Evolutionary conservation across 768 basidiomycete species (phyloP).

Genomic region (Termitomyces sp.): DNA sequence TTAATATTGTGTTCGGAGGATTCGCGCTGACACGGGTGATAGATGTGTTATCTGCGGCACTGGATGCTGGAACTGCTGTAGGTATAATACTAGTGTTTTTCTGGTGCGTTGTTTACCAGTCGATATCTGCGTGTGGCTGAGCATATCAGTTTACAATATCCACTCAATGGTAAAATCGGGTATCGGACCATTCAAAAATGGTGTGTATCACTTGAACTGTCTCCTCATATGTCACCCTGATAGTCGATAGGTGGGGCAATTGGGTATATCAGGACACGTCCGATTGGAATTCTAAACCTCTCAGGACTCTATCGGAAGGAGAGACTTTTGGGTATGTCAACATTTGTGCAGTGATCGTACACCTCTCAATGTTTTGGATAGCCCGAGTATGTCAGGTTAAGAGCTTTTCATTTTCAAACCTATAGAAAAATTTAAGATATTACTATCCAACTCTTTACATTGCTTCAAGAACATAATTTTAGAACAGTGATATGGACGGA

Average conservation of each 20-base stretch:
- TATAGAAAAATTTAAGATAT: not conserved
- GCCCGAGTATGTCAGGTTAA: not conserved
- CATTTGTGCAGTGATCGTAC: not conserved
- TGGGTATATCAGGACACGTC: constrained; percentile 28
- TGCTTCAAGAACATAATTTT: not conserved
- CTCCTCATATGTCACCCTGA: not conserved
- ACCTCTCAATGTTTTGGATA: not conserved
- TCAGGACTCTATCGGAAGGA: constrained; percentile 21
- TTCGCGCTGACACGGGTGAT: not conserved
- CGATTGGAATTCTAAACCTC: constrained; percentile 27
- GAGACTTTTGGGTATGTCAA: constrained; percentile 29
- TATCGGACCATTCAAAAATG: constrained; percentile 29
- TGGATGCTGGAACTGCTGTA: constrained; percentile 69
- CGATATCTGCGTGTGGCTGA: not conserved
- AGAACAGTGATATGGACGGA: not conserved
- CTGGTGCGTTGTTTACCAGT: constrained; percentile 34
- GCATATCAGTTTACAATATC: constrained; percentile 37
- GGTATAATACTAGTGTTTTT: constrained; percentile 68
- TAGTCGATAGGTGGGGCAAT: constrained; percentile 17
- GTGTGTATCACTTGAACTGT: constrained; percentile 14
- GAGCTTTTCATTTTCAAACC: not conserved
- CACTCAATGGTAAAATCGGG: constrained; percentile 35
- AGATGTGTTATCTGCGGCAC: constrained; percentile 73
- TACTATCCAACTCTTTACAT: not conserved
- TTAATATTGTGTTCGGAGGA: not conserved